These are phyloP conservation scores for Russula brevipes DNA, from an alignment of 768 basidiomycete species.

Conservation along the genomic window DNA sequence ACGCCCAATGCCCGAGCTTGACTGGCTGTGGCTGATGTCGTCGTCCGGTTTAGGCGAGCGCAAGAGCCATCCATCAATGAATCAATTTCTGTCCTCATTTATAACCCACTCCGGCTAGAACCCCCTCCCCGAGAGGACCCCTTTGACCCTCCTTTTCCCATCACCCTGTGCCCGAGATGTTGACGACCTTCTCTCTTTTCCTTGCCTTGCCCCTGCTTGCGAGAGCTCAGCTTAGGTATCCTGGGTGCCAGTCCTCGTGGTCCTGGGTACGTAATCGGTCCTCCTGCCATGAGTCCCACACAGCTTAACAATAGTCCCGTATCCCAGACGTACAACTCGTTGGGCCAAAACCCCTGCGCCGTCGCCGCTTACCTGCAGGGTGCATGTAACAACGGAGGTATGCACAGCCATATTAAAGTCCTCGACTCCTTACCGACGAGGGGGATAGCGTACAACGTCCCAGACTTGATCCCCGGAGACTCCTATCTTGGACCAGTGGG, in stretches of 20 bases:
- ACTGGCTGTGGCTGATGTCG: no score
- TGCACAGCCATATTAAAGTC: background rate
- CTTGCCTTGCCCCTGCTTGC: background rate
- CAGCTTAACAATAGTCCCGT: background rate
- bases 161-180: background rate
- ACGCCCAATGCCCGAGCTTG: no score
- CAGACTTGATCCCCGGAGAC: background rate
- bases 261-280: constrained; percentile 3
- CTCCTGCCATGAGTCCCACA: background rate
- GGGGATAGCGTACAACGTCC: background rate
- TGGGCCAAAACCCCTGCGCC: constrained; percentile 7
- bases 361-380: constrained; percentile 8
- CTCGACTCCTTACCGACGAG: background rate
- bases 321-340: constrained; percentile 10
- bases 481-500: constrained; percentile 15
- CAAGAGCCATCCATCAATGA: no score
- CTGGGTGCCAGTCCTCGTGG: background rate
- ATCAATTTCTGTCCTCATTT: no score
- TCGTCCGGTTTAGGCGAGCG: no score
- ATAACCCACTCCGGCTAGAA: no score
- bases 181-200: background rate
- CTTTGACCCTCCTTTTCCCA: background rate
- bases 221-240: background rate
- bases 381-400: constrained; percentile 12
- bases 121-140: background rate